phyloP scores from a whole-genome alignment of 2,329 filamentous ascomycete species.

The Talaromyces sp. region DNA sequence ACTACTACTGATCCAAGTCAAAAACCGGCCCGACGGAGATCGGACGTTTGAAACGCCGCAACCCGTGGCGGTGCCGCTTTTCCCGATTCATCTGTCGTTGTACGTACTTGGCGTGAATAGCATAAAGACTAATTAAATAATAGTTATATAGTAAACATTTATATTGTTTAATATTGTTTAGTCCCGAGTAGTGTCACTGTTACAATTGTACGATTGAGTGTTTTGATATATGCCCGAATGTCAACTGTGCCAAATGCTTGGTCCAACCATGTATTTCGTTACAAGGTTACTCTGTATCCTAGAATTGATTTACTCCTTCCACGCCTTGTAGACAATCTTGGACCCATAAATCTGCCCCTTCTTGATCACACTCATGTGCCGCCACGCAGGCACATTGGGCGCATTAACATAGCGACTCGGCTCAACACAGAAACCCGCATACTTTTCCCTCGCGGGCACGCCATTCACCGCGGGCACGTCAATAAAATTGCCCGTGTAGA shows the following conservation, averaged over 20 bases:
- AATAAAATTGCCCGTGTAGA: slow-evolving; percentile 87
- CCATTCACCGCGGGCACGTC: slow-evolving; percentile 61
- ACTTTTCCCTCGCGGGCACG: slow-evolving; percentile 57
- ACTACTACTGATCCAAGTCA: not conserved
- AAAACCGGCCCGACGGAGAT: not conserved
- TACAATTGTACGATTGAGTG: too few relatives aligned
- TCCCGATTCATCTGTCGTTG: not conserved
- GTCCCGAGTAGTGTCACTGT: too few relatives aligned
- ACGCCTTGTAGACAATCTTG: slow-evolving; percentile 76
- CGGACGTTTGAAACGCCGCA: not conserved
- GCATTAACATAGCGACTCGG: slow-evolving; percentile 89
- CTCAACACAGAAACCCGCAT: slow-evolving; percentile 86
- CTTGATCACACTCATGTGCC: slow-evolving; percentile 70
- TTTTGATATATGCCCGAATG: too few relatives aligned
- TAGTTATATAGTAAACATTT: too few relatives aligned
- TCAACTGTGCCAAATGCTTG: not conserved
- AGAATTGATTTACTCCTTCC: slow-evolving; percentile 67
- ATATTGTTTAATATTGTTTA: too few relatives aligned
- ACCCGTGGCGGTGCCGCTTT: not conserved
- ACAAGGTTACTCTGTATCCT: too few relatives aligned
- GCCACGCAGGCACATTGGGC: slow-evolving; percentile 75
- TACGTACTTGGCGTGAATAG: too few relatives aligned
- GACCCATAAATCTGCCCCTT: slow-evolving; percentile 79
- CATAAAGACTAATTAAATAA: not conserved
- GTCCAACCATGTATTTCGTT: not conserved